Percentiles rank a stretch among this genome's conserved stretches.
phyloP scores from a whole-genome alignment of 1,284 basidiomycete species.

The Apiotrichum gamsii region DNA sequence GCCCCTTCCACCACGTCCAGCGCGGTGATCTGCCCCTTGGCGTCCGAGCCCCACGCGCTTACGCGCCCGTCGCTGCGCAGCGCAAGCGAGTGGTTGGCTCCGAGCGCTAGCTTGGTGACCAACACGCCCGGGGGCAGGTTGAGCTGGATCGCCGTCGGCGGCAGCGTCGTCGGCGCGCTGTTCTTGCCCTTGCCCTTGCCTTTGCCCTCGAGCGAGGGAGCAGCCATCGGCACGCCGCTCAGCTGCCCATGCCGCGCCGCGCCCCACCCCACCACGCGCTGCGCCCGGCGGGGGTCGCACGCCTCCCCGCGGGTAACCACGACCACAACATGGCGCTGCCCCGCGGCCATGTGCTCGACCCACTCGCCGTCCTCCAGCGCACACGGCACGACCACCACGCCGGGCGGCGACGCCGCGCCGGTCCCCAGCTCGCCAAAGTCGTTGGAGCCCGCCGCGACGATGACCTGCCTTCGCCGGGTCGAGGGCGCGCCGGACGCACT shows the following conservation, averaged over 20 bases:
- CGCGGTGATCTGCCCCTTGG: conserved; percentile 60
- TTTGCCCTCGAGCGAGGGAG: conserved; percentile 17
- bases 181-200: conserved; percentile 31
- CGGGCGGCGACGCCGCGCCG: conserved; percentile 51
- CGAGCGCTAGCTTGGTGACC: conserved; percentile 51
- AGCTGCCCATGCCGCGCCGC: conserved; percentile 65
- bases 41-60: conserved; percentile 58
- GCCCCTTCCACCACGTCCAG: conserved; percentile 40
- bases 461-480: no score
- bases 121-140: conserved; percentile 5
- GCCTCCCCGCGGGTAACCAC: conserved; percentile 41
- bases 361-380: conserved; percentile 22
- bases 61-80: conserved; percentile 53
- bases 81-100: conserved; percentile 65
- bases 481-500: no score
- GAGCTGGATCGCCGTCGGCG: conserved; percentile 22
- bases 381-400: conserved; percentile 19
- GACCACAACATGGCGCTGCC: conserved; percentile 64
- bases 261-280: conserved; percentile 69
- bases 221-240: conserved; percentile 11
- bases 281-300: no score
- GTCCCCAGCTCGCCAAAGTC: conserved; percentile 74
- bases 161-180: conserved; percentile 10
- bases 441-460: conserved; percentile 74
- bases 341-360: conserved; percentile 52